phyloP scores from a whole-genome alignment of 495 filamentous ascomycete genomes.

The Trichoderma virens region DNA sequence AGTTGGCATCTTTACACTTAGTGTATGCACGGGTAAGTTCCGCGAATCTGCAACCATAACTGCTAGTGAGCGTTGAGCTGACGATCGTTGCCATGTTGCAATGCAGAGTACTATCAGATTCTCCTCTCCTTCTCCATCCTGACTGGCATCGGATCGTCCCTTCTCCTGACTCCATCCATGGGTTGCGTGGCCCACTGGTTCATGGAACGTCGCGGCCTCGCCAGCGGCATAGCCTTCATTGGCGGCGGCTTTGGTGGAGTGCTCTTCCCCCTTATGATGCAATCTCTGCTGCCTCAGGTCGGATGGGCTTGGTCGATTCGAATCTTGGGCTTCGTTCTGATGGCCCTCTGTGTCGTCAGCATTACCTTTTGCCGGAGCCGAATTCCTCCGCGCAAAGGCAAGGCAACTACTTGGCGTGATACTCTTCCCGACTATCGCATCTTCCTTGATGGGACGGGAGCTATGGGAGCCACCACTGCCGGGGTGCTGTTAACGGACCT shows the following conservation, averaged over 20 bases:
- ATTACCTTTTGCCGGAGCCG: constrained; percentile 49
- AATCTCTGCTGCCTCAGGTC: constrained; percentile 37
- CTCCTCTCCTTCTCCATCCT: constrained; percentile 52
- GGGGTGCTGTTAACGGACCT: constrained; percentile 50
- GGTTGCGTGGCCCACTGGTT: constrained; percentile 60
- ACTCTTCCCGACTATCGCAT: constrained; percentile 41
- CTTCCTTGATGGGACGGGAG: constrained; percentile 48
- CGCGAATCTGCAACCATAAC: constrained; percentile 11
- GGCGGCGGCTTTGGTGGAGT: constrained; percentile 55
- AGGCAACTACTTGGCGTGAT: constrained; percentile 23
- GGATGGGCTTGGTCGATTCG: constrained; percentile 54
- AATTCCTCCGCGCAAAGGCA: constrained; percentile 30
- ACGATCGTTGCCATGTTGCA: constrained; percentile 6
- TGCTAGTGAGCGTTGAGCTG: constrained; percentile 14
- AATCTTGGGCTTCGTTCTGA: constrained; percentile 49
- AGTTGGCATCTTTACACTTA: constrained; percentile 50
- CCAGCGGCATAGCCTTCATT: constrained; percentile 53
- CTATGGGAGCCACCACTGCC: constrained; percentile 34
- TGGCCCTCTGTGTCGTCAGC: constrained; percentile 43
- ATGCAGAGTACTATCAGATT: constrained; percentile 55
- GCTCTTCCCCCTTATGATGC: constrained; percentile 50
- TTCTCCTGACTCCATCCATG: constrained; percentile 53
- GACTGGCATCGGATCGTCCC: constrained; percentile 47
- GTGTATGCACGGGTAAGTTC: constrained; percentile 29
- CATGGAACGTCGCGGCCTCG: constrained; percentile 50